phyloP scores from a whole-genome alignment of 2,329 filamentous ascomycete species.

The Aspergillus sp. region DNA sequence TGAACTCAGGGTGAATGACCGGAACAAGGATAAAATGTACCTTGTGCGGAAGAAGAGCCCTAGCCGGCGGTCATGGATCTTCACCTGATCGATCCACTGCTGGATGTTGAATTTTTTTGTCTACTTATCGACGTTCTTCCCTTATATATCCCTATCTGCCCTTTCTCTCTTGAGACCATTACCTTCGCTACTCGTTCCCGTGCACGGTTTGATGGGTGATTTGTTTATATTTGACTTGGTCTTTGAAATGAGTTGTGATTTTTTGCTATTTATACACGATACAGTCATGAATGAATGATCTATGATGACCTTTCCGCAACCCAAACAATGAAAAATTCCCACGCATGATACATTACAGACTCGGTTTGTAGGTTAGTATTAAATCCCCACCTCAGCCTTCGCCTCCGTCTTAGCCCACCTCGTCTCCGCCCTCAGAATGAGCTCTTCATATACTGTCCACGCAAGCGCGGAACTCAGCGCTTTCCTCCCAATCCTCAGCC shows the following conservation, averaged over 20 bases:
- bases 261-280: conserved; percentile 20
- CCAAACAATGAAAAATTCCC: background rate
- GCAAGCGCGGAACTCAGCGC: conserved; percentile 91
- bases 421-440: conserved; percentile 71
- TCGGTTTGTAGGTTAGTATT: conserved; percentile 11
- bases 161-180: background rate
- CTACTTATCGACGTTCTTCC: background rate
- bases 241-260: conserved; percentile 23
- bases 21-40: conserved; percentile 46
- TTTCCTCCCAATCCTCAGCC: conserved; percentile 84
- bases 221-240: conserved; percentile 5
- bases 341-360: conserved; percentile 1
- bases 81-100: conserved; percentile 26
- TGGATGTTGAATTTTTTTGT: background rate
- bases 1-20: conserved; percentile 44
- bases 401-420: conserved; percentile 35
- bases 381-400: conserved; percentile 23
- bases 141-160: background rate
- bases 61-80: conserved; percentile 33
- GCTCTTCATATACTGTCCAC: conserved; percentile 95
- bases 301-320: background rate
- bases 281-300: conserved; percentile 14
- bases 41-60: conserved; percentile 48
- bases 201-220: conserved; percentile 1
- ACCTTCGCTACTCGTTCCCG: background rate